Conservation (phyloP, 257 asterid species). For the Nyctanthes arbortristis region DNA sequence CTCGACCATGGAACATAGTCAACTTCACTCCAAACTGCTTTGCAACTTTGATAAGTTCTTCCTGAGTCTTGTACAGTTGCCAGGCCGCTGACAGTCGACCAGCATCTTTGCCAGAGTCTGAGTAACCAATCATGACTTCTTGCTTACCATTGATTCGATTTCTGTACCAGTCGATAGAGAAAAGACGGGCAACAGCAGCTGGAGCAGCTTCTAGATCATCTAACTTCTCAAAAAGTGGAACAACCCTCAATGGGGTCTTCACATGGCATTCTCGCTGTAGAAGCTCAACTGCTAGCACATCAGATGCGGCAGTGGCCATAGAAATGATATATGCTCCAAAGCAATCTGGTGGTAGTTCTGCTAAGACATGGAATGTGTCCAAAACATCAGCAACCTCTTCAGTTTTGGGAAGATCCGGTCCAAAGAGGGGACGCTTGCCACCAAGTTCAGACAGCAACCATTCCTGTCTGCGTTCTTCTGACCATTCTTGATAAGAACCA, state of each 20-base stretch:
- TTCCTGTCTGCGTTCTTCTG: slow-evolving; percentile 49
- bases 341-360: slow-evolving; percentile 52
- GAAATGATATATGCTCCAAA: slow-evolving; percentile 55
- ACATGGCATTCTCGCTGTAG: slow-evolving; percentile 54
- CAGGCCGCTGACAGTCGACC: slow-evolving; percentile 60
- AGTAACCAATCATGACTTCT: slow-evolving; percentile 63
- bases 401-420: slow-evolving; percentile 49
- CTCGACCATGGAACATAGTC: slow-evolving; percentile 64
- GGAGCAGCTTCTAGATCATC: slow-evolving; percentile 53
- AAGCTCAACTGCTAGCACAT: slow-evolving; percentile 58
- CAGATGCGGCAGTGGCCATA: slow-evolving; percentile 55
- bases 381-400: slow-evolving; percentile 52
- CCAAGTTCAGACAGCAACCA: slow-evolving; percentile 56
- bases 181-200: slow-evolving; percentile 56
- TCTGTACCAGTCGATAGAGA: slow-evolving; percentile 56
- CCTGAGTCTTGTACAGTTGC: slow-evolving; percentile 60
- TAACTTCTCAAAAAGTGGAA: slow-evolving; percentile 57
- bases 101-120: slow-evolving; percentile 66
- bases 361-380: slow-evolving; percentile 50
- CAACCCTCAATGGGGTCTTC: slow-evolving; percentile 44
- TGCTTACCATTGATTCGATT: slow-evolving; percentile 50
- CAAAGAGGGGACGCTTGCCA: slow-evolving; percentile 54
- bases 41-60: slow-evolving; percentile 51
- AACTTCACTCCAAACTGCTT: slow-evolving; percentile 50
- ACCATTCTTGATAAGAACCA: slow-evolving; percentile 52